These are phyloP conservation scores for Penicillium longicatenatum DNA, from an alignment of 495 filamentous ascomycete species.

Conservation along the genomic window DNA sequence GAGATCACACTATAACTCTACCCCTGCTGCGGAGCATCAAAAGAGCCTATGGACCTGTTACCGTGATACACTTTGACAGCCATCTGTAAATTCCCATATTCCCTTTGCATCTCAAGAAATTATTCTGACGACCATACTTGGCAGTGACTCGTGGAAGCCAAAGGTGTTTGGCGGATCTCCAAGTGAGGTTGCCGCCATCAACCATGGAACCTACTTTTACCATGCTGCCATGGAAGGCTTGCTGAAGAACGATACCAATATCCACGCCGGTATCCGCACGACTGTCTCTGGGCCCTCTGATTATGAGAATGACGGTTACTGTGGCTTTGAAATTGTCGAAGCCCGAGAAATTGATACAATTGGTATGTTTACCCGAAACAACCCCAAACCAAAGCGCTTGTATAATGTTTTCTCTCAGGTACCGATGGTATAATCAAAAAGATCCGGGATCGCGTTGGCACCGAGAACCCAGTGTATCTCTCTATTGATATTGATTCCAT, in stretches of 20 bases:
- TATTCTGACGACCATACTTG: not conserved
- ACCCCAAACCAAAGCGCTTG: not conserved
- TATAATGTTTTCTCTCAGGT: slow-evolving; percentile 18
- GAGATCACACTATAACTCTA: slow-evolving; percentile 66
- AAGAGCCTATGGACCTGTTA: slow-evolving; percentile 64
- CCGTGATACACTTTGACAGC: slow-evolving; percentile 73
- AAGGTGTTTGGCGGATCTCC: slow-evolving; percentile 73
- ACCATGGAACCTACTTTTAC: slow-evolving; percentile 86
- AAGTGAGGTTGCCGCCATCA: slow-evolving; percentile 66
- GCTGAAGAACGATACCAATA: slow-evolving; percentile 77
- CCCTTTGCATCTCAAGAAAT: not conserved
- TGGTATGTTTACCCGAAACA: slow-evolving; percentile 37
- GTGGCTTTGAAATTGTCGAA: slow-evolving; percentile 80
- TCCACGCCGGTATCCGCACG: slow-evolving; percentile 85
- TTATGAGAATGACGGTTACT: slow-evolving; percentile 80
- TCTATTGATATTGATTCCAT: slow-evolving; percentile 88
- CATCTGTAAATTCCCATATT: slow-evolving; percentile 50
- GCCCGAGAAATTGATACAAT: slow-evolving; percentile 80
- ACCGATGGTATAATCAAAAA: slow-evolving; percentile 69
- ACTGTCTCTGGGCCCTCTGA: slow-evolving; percentile 71
- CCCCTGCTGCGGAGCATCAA: slow-evolving; percentile 66
- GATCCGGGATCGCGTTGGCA: slow-evolving; percentile 73
- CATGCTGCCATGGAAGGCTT: slow-evolving; percentile 70
- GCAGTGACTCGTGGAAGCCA: slow-evolving; percentile 63
- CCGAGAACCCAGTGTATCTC: slow-evolving; percentile 73